Percentiles rank a stretch among this genome's conserved stretches.
These are phyloP conservation scores for Zygotorulaspora mrakii DNA, from an alignment of 1,139 yeast species.

Conservation along the genomic window DNA sequence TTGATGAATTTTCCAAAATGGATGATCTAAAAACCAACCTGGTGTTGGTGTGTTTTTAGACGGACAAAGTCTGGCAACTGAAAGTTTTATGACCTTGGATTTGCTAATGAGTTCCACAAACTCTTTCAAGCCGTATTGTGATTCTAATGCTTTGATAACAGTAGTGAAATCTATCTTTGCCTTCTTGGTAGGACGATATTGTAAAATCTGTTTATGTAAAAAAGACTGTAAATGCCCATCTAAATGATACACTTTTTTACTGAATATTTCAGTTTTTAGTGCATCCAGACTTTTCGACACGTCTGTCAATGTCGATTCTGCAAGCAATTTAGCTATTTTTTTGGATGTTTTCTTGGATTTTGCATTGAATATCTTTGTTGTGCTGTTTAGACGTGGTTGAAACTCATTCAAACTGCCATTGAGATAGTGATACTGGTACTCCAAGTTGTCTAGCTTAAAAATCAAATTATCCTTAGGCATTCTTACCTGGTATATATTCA, in stretches of 20 bases:
- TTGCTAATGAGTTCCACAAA: slow-evolving; percentile 31
- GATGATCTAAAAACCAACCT: slow-evolving; percentile 32
- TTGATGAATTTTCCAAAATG: slow-evolving; percentile 25
- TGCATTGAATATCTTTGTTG: slow-evolving; percentile 48
- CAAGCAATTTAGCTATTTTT: slow-evolving; percentile 40
- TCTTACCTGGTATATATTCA: background rate
- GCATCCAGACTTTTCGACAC: slow-evolving; percentile 45
- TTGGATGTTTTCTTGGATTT: slow-evolving; percentile 43
- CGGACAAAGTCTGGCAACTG: slow-evolving; percentile 23
- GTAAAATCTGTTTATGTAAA: slow-evolving; percentile 33
- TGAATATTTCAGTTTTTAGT: slow-evolving; percentile 46
- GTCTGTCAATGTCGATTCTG: slow-evolving; percentile 39
- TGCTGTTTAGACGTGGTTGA: slow-evolving; percentile 52
- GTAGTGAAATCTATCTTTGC: slow-evolving; percentile 16
- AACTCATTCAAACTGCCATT: slow-evolving; percentile 30
- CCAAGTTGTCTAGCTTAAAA: slow-evolving; percentile 38
- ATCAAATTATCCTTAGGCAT: slow-evolving; percentile 37
- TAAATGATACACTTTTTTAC: slow-evolving; percentile 50
- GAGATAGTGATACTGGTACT: slow-evolving; percentile 35
- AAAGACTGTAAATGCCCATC: slow-evolving; percentile 41
- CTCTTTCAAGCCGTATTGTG: slow-evolving; percentile 22
- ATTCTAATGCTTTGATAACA: slow-evolving; percentile 15
- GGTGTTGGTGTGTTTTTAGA: slow-evolving; percentile 29
- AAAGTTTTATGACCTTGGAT: slow-evolving; percentile 35
- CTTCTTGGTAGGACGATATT: slow-evolving; percentile 26